Base-by-base conservation (phyloP, 257 asterid species). In the Oldenlandia corymbosa region DNA sequence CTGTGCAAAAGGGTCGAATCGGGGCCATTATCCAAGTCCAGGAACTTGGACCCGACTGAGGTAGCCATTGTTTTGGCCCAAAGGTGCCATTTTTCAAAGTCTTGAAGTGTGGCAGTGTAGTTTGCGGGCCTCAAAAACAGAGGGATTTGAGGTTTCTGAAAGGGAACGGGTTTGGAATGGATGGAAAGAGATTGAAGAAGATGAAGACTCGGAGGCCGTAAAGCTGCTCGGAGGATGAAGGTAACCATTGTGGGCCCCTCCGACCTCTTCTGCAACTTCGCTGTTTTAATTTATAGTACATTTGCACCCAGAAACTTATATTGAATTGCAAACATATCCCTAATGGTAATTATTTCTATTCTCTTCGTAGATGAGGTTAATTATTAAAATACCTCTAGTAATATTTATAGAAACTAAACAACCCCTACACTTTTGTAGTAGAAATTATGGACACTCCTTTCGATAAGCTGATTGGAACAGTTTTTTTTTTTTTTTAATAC, bases 1-100 rank as follows among this genome's bases (percentile, higher is more conserved):
- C 93, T 72, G 63, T 21, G 81, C 67, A 93, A 77, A 57, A 81
- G 84, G 53, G 73, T 60, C 41, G 95, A 62, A 69, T 80, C 92
- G 0, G 94, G 97, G 66, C 95, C 97, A 65, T 81, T 79, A 80
- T 86, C 99, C 30, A 79, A 70, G 70, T 84, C 81, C 73, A 69
- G 42, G 84, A 88, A 83, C 23, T 75, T 60, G 66, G 86, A 72
- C 42, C 95, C 91, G 60, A 85, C 88, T 0, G 84, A 74, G 52
- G 81, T 34, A 65, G 88, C 82, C 55, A 69, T 69, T 61, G 73
- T 65, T 54, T 79, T 77, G 61, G 95, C 98, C 98, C 98, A 86
- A 41, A 31, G 46, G 10, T 85, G 88, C 93, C 94, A 92, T 72
- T 77, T 75, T 70, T 80, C 72, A 14, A 92, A 81, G 70, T 88